Percentiles rank a stretch among this genome's conserved stretches.
Conservation (phyloP, 2,329 filamentous ascomycete genomes). For the Zymoseptoria pseudotritici region DNA sequence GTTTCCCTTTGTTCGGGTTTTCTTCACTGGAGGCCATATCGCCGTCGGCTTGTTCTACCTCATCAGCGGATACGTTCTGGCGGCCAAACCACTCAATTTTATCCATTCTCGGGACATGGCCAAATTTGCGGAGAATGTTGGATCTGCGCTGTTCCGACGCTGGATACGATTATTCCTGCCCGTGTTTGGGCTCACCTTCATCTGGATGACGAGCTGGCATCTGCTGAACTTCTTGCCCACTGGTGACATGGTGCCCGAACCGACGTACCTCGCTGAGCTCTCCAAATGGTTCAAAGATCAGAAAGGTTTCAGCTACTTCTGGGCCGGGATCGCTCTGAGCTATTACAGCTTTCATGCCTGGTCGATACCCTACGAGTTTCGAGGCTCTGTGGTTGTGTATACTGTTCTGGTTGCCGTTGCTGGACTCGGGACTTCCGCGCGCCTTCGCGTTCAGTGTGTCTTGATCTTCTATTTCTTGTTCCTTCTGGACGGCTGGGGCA, state of each 20-base stretch:
- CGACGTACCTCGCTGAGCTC: slow-evolving; percentile 5
- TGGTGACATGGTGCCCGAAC: slow-evolving; percentile 21
- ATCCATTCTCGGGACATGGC: slow-evolving; percentile 19
- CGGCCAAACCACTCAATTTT: slow-evolving; percentile 36
- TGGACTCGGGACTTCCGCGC: slow-evolving; percentile 42
- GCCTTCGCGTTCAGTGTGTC: slow-evolving; percentile 16
- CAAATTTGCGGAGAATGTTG: slow-evolving; percentile 34
- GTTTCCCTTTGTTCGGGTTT: slow-evolving; percentile 51
- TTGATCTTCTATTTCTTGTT: slow-evolving; percentile 60
- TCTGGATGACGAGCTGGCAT: slow-evolving; percentile 50
- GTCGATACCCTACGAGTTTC: slow-evolving; percentile 57
- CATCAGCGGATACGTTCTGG: slow-evolving; percentile 46
- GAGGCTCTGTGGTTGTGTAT: slow-evolving; percentile 58
- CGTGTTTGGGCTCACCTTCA: slow-evolving; percentile 48
- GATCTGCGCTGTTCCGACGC: slow-evolving; percentile 43
- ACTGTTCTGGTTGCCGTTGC: slow-evolving; percentile 49
- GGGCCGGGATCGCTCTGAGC: neutral
- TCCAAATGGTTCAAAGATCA: slow-evolving; percentile 48
- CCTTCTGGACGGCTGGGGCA: slow-evolving; percentile 57
- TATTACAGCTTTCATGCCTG: slow-evolving; percentile 55
- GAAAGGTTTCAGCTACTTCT: neutral
- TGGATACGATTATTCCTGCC: slow-evolving; percentile 45
- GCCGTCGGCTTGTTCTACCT: slow-evolving; percentile 48
- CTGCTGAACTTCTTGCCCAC: slow-evolving; percentile 43
- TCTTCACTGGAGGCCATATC: slow-evolving; percentile 56